These are phyloP conservation scores for Tetracentron sinense DNA, from an alignment of 164 flowering plant genomes.

Conservation along the genomic window DNA sequence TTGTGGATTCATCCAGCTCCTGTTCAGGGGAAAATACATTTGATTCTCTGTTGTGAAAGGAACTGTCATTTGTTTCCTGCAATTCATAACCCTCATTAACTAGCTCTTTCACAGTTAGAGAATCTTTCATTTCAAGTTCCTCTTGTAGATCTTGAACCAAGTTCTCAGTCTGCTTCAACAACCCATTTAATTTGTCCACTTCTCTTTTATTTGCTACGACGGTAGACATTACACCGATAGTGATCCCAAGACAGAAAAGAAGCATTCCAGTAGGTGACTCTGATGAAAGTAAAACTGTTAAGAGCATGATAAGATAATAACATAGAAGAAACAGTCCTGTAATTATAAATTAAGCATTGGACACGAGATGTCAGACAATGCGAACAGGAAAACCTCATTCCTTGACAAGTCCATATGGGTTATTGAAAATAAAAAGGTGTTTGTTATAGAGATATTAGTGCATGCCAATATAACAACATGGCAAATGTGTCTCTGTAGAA, in stretches of 20 bases:
- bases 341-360: background rate
- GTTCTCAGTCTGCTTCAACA: constrained; percentile 59
- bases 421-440: too few species aligned
- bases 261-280: constrained; percentile 36
- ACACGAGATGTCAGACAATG: background rate
- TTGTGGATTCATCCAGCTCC: constrained; percentile 18
- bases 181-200: constrained; percentile 51
- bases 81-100: constrained; percentile 40
- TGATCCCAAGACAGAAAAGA: constrained; percentile 56
- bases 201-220: constrained; percentile 42
- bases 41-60: constrained; percentile 13
- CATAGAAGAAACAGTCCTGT: background rate
- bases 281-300: constrained; percentile 19
- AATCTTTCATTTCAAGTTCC: constrained; percentile 90
- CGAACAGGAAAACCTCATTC: background rate
- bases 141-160: constrained; percentile 86
- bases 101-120: constrained; percentile 70
- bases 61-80: constrained; percentile 26
- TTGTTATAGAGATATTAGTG: too few species aligned
- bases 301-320: background rate
- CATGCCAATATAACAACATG: too few species aligned
- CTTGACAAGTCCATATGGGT: background rate
- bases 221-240: constrained; percentile 54
- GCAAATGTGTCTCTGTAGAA: too few species aligned
- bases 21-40: constrained; percentile 18